Evolutionary conservation across 2,329 filamentous ascomycete genomes (phyloP).

Genomic region (Aspergillus ustus): DNA sequence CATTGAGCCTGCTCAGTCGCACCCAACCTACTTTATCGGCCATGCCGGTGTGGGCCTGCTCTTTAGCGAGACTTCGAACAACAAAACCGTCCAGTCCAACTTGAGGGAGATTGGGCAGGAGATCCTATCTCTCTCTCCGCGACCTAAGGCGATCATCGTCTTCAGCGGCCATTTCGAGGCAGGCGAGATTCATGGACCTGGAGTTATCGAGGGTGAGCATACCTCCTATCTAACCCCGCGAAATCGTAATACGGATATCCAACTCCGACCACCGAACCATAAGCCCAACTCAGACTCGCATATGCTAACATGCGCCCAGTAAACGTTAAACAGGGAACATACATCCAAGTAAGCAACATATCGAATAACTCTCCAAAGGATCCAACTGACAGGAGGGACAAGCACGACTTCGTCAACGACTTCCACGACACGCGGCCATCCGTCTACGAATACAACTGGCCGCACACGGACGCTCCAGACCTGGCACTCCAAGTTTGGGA

Average conservation of each 20-base stretch:
- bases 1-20: background rate
- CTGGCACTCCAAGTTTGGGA: background rate
- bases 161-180: background rate
- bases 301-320: background rate
- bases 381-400: background rate
- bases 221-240: background rate
- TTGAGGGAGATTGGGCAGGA: background rate
- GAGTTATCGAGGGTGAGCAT: background rate
- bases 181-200: background rate
- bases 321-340: background rate
- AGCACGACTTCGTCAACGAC: conserved; percentile 7
- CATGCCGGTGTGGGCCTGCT: background rate
- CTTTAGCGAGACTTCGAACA: background rate
- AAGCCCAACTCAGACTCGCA: background rate
- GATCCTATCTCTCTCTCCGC: background rate
- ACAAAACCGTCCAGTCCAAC: background rate
- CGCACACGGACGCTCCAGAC: background rate
- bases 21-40: background rate
- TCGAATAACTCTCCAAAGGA: no score
- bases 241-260: background rate
- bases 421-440: background rate
- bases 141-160: background rate
- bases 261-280: no score
- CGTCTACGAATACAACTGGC: conserved; percentile 1
- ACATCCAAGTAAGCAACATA: background rate